Base-by-base conservation (phyloP, 345 rosid genomes). In the Luvunga scandens region DNA sequence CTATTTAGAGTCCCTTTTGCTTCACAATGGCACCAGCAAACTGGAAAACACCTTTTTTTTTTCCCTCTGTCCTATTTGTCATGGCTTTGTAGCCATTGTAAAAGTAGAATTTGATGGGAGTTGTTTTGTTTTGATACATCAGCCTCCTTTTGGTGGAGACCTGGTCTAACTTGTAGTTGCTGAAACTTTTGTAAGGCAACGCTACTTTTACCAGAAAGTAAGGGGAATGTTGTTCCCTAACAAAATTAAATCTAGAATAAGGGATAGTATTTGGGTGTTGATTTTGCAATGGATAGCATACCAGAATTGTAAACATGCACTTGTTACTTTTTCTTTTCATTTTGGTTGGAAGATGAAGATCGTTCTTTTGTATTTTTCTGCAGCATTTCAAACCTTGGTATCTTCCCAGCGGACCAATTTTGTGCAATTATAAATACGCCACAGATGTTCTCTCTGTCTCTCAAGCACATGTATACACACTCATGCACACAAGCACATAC, bases 321-420 rank as follows among this genome's bases (percentile, higher is more conserved):
- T 31, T 19, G 28, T 14, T 48, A 25, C 31, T 28, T 1, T 25
- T 38, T 45, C 63, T 21, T 28, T 22, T 66, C 3, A 28, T 38
- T 25, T 66, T n/a, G 13, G 71, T 81, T 60, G 36, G 65, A 77
- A 67, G 42, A 50, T 33, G 33, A 65, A 31, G 2, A 18, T 64
- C 16, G 3, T 31, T 65, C 24, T 71, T 55, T 22, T 77, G 36
- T 72, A 39, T 78, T 28, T 39, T 86, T 83, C 38, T 87, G 86
- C 90, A 96, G 99, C 90, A 93, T 96, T 87, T 96, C 99, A 75
- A 96, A 96, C 85, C 90, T 96, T 24, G 99, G 99, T 85, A 96
- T 96, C 98, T 96, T 88, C 88, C 99, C 98, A 13, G 94, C 93
- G 68, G 97, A 93, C 84, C 85, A 88, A 22, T 96, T 96, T 81